A percentile compares a stretch with the other conserved stretches of the same genome.
Evolutionary conservation across 148 eudicot genomes (phyloP).

Genomic region (Rhododendron simsii): DNA sequence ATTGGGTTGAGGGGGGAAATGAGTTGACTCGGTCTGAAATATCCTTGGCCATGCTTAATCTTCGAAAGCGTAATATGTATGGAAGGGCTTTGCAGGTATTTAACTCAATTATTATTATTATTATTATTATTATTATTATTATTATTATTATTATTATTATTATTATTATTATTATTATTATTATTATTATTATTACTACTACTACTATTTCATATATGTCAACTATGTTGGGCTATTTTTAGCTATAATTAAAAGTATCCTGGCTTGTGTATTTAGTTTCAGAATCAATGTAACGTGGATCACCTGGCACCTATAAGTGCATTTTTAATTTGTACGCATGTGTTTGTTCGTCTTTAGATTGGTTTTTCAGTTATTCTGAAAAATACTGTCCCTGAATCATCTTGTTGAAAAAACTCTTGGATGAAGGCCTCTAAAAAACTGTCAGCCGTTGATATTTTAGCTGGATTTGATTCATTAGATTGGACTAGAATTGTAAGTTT

Average conservation of each 20-base stretch:
- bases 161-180: no score
- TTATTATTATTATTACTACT: no score
- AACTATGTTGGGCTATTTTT: no score
- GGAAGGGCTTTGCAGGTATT: conserved; percentile 74
- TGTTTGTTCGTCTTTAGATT: not conserved
- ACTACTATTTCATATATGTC: not conserved
- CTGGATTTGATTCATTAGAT: not conserved
- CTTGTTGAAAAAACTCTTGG: not conserved
- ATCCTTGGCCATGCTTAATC: conserved; percentile 22
- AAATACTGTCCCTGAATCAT: not conserved
- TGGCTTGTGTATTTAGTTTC: not conserved
- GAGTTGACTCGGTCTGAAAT: conserved; percentile 30
- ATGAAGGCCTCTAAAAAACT: not conserved
- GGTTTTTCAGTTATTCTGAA: not conserved
- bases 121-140: no score
- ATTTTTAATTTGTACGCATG: not conserved
- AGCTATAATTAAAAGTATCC: not conserved
- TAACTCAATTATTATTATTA: not conserved
- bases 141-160: no score
- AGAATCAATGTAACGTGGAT: not conserved
- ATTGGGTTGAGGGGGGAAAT: conserved; percentile 53
- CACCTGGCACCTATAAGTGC: not conserved
- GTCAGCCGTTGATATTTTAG: not conserved
- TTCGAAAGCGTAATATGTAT: conserved; percentile 48
- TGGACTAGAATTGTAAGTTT: not conserved